These are phyloP conservation scores for Purpureocillium takamizusanense DNA, from an alignment of 2,329 filamentous ascomycete species.

Conservation along the genomic window DNA sequence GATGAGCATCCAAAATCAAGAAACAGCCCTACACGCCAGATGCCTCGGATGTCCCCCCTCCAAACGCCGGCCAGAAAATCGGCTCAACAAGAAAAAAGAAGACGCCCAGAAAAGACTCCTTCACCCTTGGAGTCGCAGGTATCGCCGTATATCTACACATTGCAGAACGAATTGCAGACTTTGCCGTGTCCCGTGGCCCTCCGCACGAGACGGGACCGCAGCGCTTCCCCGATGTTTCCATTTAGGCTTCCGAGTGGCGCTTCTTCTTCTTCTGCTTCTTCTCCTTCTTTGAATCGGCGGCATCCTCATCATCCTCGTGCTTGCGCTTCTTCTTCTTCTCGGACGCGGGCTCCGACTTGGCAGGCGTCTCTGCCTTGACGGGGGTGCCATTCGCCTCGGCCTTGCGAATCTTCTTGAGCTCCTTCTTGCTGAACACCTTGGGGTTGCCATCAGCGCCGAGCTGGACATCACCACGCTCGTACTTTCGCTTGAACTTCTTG, in stretches of 20 bases:
- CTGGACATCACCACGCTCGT: constrained; percentile 65
- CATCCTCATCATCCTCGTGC: constrained; percentile 57
- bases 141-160: constrained; percentile 15
- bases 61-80: constrained; percentile 20
- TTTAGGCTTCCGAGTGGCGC: constrained; percentile 21
- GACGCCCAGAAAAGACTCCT: constrained; percentile 9
- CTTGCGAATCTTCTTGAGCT: constrained; percentile 64
- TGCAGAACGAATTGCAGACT: constrained; percentile 7
- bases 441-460: constrained; percentile 57
- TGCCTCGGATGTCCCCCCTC: constrained; percentile 17
- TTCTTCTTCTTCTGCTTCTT: constrained; percentile 45
- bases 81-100: constrained; percentile 16
- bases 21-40: constrained; percentile 22
- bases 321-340: constrained; percentile 62
- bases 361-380: constrained; percentile 32
- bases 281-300: constrained; percentile 48
- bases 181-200: constrained; percentile 3
- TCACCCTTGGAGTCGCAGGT: constrained; percentile 18
- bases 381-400: constrained; percentile 40
- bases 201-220: not conserved
- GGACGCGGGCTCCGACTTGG: constrained; percentile 24
- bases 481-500: constrained; percentile 71
- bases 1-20: constrained; percentile 4
- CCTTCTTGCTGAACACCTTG: constrained; percentile 64
- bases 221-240: constrained; percentile 2